phyloP scores from a whole-genome alignment of 2,329 filamentous ascomycete genomes.

The Ophiocordyceps camponoti-leonardi region DNA sequence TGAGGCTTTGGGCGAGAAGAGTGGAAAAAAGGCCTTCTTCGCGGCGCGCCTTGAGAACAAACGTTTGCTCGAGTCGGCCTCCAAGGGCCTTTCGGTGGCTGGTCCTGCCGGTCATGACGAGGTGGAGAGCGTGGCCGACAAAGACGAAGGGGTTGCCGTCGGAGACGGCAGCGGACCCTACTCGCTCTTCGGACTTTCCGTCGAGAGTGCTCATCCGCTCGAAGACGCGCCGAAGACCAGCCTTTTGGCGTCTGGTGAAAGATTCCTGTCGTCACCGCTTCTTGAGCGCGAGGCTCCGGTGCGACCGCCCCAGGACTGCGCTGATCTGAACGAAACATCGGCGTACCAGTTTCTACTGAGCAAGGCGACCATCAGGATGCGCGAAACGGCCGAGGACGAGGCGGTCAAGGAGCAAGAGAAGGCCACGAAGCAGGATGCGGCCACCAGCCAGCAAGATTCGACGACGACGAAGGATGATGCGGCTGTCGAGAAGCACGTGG shows the following conservation, averaged over 20 bases:
- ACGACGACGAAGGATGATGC: no score
- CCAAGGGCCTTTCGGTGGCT: background rate
- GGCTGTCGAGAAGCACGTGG: no score
- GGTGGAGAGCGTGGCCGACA: background rate
- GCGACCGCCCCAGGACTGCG: background rate
- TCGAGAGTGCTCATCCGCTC: background rate
- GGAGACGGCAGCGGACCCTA: background rate
- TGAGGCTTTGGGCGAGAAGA: background rate
- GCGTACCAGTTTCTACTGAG: constrained; percentile 13
- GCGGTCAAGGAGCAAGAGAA: no score
- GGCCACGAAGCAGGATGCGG: background rate
- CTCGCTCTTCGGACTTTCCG: background rate
- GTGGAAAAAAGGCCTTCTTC: background rate
- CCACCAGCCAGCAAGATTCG: no score
- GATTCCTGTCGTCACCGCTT: background rate
- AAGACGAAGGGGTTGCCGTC: background rate
- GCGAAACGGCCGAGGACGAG: no score
- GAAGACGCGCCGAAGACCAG: background rate
- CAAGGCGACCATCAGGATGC: constrained; percentile 6
- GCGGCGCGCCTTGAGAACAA: background rate
- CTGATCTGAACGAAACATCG: constrained; percentile 11
- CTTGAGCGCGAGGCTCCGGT: background rate
- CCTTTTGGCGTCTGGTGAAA: background rate
- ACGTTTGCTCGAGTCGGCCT: background rate
- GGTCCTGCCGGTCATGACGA: background rate